Conservation (phyloP, 176 grass and related monocot species). For the Stipa capillata region DNA sequence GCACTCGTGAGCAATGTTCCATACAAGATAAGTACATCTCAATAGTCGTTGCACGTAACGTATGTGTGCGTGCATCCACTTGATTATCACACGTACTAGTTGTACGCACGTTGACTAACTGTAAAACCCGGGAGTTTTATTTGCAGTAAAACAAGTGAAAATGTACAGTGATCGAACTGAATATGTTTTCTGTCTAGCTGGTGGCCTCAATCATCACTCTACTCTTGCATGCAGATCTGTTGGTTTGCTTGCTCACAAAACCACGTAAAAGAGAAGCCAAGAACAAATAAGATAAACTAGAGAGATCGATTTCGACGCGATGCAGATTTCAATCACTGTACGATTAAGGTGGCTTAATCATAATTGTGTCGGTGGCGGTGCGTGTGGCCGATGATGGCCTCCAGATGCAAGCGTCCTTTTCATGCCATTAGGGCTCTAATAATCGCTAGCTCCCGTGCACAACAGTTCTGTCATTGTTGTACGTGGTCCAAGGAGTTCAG, state of each 20-base stretch:
- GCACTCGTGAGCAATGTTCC: too few relatives aligned
- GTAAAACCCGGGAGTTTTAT: too few relatives aligned
- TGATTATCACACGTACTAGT: neutral
- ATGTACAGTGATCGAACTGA: neutral
- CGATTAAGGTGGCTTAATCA: conserved; percentile 22
- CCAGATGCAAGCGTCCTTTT: conserved; percentile 21
- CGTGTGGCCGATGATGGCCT: conserved; percentile 11
- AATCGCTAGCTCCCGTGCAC: neutral
- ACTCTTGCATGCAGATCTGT: neutral
- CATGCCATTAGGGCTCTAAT: conserved; percentile 1
- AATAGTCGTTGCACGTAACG: too few relatives aligned
- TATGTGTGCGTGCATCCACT: too few relatives aligned
- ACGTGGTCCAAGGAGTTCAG: conserved; percentile 1
- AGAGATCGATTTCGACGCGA: neutral
- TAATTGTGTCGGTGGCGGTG: neutral
- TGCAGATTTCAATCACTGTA: neutral
- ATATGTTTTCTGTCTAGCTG: neutral
- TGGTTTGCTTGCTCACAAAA: neutral
- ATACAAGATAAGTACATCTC: too few relatives aligned
- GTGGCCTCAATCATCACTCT: neutral
- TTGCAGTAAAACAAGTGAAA: neutral
- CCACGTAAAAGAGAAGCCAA: neutral
- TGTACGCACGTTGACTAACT: neutral
- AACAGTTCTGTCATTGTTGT: neutral
- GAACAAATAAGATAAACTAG: neutral